phyloP scores from a whole-genome alignment of 2,329 filamentous ascomycete species.

The Metarhizium robertsii region DNA sequence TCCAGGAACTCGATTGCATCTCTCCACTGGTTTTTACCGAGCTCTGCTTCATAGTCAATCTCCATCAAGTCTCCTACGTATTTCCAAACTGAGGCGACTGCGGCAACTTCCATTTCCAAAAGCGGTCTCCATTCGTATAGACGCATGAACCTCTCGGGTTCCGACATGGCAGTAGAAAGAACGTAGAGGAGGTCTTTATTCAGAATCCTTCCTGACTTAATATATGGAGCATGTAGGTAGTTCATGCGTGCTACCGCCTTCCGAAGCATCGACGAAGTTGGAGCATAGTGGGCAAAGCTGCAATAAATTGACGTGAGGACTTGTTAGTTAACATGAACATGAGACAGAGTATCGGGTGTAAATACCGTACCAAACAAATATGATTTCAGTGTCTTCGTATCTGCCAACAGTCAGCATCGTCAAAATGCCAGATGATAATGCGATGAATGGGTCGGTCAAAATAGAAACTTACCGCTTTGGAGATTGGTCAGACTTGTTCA shows the following conservation, averaged over 20 bases:
- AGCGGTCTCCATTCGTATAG: constrained; percentile 61
- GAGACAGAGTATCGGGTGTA: not conserved
- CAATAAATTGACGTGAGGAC: not conserved
- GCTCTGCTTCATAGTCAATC: constrained; percentile 39
- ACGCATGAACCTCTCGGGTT: constrained; percentile 55
- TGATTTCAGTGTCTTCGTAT: constrained; percentile 30
- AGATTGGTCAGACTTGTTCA: constrained; percentile 20
- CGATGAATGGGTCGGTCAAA: not conserved
- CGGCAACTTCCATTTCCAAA: constrained; percentile 59
- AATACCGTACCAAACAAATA: constrained; percentile 24
- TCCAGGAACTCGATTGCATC: constrained; percentile 43
- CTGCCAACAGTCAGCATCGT: constrained; percentile 12
- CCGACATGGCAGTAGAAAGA: constrained; percentile 50
- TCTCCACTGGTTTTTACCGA: constrained; percentile 29
- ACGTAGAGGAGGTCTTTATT: constrained; percentile 30
- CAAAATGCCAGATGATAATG: no score
- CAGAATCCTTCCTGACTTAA: constrained; percentile 24
- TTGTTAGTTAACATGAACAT: not conserved
- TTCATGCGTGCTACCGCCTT: constrained; percentile 30
- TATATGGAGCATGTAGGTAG: constrained; percentile 27
- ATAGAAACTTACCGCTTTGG: constrained; percentile 25
- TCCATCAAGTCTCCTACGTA: constrained; percentile 60
- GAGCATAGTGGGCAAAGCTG: constrained; percentile 21
- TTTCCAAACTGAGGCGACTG: constrained; percentile 62
- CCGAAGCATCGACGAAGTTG: constrained; percentile 20